These are phyloP conservation scores for Lactarius indigo DNA, from an alignment of 768 basidiomycete species.

Conservation along the genomic window DNA sequence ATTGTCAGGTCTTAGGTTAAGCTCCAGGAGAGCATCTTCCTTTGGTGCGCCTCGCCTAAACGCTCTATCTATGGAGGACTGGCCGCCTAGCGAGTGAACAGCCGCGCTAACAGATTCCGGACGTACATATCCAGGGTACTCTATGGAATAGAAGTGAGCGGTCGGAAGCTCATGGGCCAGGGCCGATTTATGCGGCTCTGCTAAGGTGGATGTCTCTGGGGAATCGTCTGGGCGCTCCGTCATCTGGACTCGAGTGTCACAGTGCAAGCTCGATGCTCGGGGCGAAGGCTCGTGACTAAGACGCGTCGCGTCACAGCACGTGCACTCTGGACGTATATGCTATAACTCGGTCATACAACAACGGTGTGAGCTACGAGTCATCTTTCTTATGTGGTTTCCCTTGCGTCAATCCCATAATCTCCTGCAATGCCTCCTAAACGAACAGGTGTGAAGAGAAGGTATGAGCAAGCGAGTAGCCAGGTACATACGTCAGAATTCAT, in stretches of 20 bases:
- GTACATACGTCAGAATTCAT: conserved; percentile 49
- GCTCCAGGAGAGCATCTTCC: conserved; percentile 66
- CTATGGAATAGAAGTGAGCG: conserved; percentile 70
- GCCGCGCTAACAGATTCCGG: conserved; percentile 58
- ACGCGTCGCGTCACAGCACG: neutral
- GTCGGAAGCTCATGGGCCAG: conserved; percentile 48
- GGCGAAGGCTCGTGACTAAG: neutral
- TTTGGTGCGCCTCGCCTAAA: conserved; percentile 69
- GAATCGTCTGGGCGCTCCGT: conserved; percentile 1
- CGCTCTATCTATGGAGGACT: conserved; percentile 64
- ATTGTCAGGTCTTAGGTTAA: conserved; percentile 68
- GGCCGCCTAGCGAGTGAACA: conserved; percentile 65
- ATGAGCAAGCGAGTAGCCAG: neutral
- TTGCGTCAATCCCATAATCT: conserved; percentile 37
- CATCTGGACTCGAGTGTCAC: neutral
- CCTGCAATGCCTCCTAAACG: conserved; percentile 46
- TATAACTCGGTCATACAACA: neutral
- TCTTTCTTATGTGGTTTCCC: conserved; percentile 14
- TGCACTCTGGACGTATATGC: neutral
- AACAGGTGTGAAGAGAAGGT: neutral
- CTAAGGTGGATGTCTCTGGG: neutral
- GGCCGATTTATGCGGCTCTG: conserved; percentile 28
- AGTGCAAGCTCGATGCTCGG: neutral
- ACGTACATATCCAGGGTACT: conserved; percentile 86
- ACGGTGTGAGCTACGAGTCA: conserved; percentile 11